Evolutionary conservation across 2,329 filamentous ascomycete genomes (phyloP).

Genomic region (Onygenales sp.): DNA sequence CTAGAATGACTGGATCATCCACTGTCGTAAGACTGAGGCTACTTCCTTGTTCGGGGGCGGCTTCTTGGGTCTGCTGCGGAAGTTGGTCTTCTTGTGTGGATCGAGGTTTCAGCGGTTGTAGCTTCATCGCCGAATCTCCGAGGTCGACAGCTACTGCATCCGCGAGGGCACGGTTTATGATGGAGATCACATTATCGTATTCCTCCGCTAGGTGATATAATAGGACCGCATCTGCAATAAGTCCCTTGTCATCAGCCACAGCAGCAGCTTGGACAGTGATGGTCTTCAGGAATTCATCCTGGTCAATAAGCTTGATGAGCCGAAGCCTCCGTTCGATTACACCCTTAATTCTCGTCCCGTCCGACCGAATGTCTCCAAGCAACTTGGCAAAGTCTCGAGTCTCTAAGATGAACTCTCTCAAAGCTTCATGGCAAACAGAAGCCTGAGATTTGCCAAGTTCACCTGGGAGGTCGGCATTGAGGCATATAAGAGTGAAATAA

Average conservation of each 20-base stretch:
- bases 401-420: slow-evolving; percentile 92
- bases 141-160: slow-evolving; percentile 71
- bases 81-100: slow-evolving; percentile 19
- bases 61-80: slow-evolving; percentile 28
- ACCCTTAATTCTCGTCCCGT: slow-evolving; percentile 76
- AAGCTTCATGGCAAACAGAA: slow-evolving; percentile 78
- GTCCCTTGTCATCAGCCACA: slow-evolving; percentile 87
- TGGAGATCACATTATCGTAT: slow-evolving; percentile 85
- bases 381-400: slow-evolving; percentile 91
- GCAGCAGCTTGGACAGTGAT: slow-evolving; percentile 88
- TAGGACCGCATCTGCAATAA: slow-evolving; percentile 86
- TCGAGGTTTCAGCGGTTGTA: slow-evolving; percentile 72
- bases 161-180: slow-evolving; percentile 82
- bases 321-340: slow-evolving; percentile 76
- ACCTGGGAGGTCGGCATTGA: slow-evolving; percentile 74
- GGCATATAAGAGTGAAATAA: slow-evolving; percentile 82
- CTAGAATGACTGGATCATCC: slow-evolving; percentile 56
- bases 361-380: slow-evolving; percentile 78
- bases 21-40: slow-evolving; percentile 56
- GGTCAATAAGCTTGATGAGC: slow-evolving; percentile 69
- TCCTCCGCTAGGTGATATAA: slow-evolving; percentile 91
- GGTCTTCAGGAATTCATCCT: slow-evolving; percentile 78
- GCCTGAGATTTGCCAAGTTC: slow-evolving; percentile 67
- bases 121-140: slow-evolving; percentile 66
- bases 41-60: slow-evolving; percentile 31